Percentiles rank a stretch among this genome's conserved stretches.
phyloP scores from a whole-genome alignment of 805 yeast species.

The Cyberlindnera subsufficiens region DNA sequence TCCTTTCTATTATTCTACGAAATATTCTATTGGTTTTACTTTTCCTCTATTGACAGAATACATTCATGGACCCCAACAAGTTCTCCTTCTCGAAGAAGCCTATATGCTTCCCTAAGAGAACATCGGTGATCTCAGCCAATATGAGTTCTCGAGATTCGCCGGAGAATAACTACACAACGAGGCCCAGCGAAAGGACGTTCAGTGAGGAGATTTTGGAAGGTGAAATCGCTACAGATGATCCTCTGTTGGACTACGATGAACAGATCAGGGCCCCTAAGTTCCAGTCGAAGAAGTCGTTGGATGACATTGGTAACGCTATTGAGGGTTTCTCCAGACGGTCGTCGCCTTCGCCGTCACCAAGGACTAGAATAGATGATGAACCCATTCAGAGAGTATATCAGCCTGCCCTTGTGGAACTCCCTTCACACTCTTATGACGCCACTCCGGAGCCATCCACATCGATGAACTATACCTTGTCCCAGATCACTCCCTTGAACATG shows the following conservation, averaged over 20 bases:
- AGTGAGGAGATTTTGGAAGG: constrained; percentile 5
- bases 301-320: constrained; percentile 5
- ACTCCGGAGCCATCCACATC: constrained; percentile 11
- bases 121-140: constrained; percentile 19
- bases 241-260: constrained; percentile 22
- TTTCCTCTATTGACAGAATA: background rate
- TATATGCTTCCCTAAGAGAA: constrained; percentile 13
- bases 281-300: constrained; percentile 11
- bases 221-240: constrained; percentile 19
- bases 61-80: constrained; percentile 11
- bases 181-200: constrained; percentile 2
- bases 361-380: background rate
- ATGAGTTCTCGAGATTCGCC: constrained; percentile 8
- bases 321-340: background rate
- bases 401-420: constrained; percentile 19
- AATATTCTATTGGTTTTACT: background rate
- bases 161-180: background rate
- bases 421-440: constrained; percentile 4
- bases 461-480: constrained; percentile 7
- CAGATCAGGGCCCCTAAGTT: constrained; percentile 26
- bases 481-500: constrained; percentile 8
- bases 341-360: background rate
- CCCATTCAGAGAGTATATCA: constrained; percentile 7
- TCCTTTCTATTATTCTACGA: background rate
- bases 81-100: constrained; percentile 25